Conservation (phyloP, 1,284 basidiomycete species). For the Puccinia triticina region DNA sequence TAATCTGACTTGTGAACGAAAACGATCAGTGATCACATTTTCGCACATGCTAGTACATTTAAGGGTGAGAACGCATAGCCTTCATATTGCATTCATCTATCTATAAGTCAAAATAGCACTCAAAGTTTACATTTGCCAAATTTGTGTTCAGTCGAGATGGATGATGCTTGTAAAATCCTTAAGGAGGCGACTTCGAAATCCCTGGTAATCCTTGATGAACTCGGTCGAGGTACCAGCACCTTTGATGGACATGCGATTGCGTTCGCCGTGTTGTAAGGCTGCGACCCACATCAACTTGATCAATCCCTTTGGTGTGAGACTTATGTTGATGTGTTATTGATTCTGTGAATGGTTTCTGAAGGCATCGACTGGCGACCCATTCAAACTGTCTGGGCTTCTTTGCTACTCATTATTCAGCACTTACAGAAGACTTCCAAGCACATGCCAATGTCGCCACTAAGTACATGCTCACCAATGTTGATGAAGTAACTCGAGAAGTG, state of each 20-base stretch:
- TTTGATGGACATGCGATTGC: slow-evolving; percentile 34
- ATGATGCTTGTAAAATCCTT: slow-evolving; percentile 66
- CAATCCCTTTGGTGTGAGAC: slow-evolving; percentile 48
- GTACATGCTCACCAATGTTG: slow-evolving; percentile 90
- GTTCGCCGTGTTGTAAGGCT: slow-evolving; percentile 43
- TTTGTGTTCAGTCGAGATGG: slow-evolving; percentile 95
- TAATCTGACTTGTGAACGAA: slow-evolving; percentile 65
- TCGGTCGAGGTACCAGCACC: slow-evolving; percentile 63
- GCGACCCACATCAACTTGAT: not conserved
- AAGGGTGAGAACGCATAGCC: slow-evolving; percentile 31
- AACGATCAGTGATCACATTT: slow-evolving; percentile 46
- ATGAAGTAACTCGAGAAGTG: slow-evolving; percentile 83
- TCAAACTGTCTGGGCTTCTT: slow-evolving; percentile 74
- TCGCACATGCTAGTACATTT: slow-evolving; percentile 50
- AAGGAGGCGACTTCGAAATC: slow-evolving; percentile 82
- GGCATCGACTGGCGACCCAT: slow-evolving; percentile 83
- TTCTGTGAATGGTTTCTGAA: slow-evolving; percentile 72
- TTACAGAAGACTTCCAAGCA: slow-evolving; percentile 83
- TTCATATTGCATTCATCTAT: not conserved
- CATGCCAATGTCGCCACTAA: slow-evolving; percentile 90
- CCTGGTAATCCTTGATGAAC: slow-evolving; percentile 84
- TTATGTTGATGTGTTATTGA: not conserved
- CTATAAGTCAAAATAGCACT: slow-evolving; percentile 8
- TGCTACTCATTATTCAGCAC: slow-evolving; percentile 78
- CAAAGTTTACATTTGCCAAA: slow-evolving; percentile 64